Evolutionary conservation across 306 rosid species (phyloP).

Genomic region (Herpetospermum pedunculosum): DNA sequence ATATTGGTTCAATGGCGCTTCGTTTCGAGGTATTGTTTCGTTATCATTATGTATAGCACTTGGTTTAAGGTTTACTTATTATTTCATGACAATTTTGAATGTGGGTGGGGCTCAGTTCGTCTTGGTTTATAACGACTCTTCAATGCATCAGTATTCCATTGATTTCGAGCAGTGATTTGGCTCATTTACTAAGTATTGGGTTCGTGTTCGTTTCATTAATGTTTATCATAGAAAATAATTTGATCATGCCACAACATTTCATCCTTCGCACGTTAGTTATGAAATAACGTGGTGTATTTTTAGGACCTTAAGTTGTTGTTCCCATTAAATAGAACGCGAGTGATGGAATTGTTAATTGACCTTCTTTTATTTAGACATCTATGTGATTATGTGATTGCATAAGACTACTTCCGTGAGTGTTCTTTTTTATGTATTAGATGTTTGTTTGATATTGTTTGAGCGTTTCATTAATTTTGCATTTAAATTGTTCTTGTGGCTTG

Average conservation of each 20-base stretch:
- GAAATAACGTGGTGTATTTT: background rate
- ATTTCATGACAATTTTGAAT: background rate
- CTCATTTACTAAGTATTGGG: background rate
- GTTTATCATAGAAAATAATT: background rate
- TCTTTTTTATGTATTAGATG: background rate
- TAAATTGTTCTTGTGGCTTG: background rate
- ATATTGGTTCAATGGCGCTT: constrained; percentile 44
- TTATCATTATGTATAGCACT: too few species aligned
- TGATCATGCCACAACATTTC: background rate
- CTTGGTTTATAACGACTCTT: background rate
- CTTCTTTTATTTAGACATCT: background rate
- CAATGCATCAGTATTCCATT: background rate
- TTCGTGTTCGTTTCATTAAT: background rate
- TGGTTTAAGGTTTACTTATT: background rate
- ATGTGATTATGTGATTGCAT: background rate
- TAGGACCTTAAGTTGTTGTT: background rate
- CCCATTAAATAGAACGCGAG: background rate
- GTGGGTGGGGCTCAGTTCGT: background rate
- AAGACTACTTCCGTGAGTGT: background rate
- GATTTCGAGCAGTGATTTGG: background rate
- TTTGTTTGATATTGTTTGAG: background rate
- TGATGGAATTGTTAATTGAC: background rate
- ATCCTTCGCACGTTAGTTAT: background rate
- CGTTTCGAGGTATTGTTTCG: constrained; percentile 53
- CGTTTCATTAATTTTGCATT: background rate